Conservation (phyloP, 169 alveolate genomes). For the Plasmodium ovale region DNA sequence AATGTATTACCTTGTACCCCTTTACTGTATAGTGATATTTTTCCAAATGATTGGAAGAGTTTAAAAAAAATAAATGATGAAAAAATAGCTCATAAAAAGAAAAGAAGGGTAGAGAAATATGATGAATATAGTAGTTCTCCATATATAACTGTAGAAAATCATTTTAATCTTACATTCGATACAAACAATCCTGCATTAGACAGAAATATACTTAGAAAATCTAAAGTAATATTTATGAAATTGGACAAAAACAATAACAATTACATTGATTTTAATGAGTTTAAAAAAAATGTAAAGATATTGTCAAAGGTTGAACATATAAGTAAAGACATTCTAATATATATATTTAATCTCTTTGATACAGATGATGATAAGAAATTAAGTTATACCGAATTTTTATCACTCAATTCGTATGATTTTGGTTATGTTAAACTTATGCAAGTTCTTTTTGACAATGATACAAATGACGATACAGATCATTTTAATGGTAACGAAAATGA, state of each 20-base stretch:
- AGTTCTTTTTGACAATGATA: conserved; percentile 21
- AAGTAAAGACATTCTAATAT: conserved; percentile 3
- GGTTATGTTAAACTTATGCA: conserved; percentile 17
- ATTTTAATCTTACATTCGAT: conserved; percentile 11
- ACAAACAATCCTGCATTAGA: conserved; percentile 42
- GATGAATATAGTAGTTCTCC: not conserved
- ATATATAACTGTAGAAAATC: too few relatives aligned
- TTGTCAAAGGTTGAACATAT: conserved; percentile 7
- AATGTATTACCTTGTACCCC: not conserved
- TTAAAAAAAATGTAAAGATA: conserved; percentile 26
- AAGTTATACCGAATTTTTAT: conserved; percentile 41
- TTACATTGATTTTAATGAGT: conserved; percentile 22
- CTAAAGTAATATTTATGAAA: conserved; percentile 22
- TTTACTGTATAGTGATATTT: not conserved
- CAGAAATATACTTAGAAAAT: conserved; percentile 17
- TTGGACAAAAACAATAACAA: conserved; percentile 36
- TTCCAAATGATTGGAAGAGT: conserved; percentile 33
- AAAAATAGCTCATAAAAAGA: not conserved
- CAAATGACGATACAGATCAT: not conserved
- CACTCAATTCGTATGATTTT: conserved; percentile 57
- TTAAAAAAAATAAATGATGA: not conserved
- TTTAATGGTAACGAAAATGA: too few relatives aligned
- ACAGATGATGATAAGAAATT: conserved; percentile 34
- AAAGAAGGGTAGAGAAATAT: not conserved
- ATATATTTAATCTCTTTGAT: conserved; percentile 44